These are phyloP conservation scores for Saccharomyces pastorianus DNA, from an alignment of 1,139 yeast species.

Conservation along the genomic window DNA sequence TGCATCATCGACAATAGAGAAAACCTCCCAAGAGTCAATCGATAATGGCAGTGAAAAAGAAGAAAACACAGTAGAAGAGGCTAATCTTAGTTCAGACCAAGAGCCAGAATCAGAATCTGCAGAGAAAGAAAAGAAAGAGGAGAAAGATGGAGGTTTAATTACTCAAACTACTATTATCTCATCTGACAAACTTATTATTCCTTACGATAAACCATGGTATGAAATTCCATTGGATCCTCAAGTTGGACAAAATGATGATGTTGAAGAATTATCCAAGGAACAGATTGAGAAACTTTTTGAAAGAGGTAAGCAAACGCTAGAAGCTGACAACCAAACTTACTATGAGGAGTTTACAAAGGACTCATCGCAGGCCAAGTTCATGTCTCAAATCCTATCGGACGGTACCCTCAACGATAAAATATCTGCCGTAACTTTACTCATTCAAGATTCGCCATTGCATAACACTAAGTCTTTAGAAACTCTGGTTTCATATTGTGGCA, in stretches of 20 bases:
- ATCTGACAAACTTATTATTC: slow-evolving; percentile 49
- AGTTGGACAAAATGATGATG: slow-evolving; percentile 25
- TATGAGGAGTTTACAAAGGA: slow-evolving; percentile 72
- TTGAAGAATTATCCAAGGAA: slow-evolving; percentile 41
- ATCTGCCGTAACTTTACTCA: slow-evolving; percentile 82
- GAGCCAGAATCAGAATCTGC: slow-evolving; percentile 13
- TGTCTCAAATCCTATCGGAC: slow-evolving; percentile 76
- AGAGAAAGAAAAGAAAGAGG: slow-evolving; percentile 25
- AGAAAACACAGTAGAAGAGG: slow-evolving; percentile 15
- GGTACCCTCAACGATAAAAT: slow-evolving; percentile 97
- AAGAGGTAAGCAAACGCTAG: slow-evolving; percentile 59
- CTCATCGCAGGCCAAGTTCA: slow-evolving; percentile 78
- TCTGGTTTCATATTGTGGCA: slow-evolving; percentile 68
- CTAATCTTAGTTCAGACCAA: slow-evolving; percentile 2
- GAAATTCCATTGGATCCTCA: slow-evolving; percentile 42
- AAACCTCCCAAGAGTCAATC: slow-evolving; percentile 13
- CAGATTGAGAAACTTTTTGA: slow-evolving; percentile 51
- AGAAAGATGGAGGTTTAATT: slow-evolving; percentile 36
- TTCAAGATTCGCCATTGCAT: slow-evolving; percentile 93
- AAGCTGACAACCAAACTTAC: slow-evolving; percentile 64
- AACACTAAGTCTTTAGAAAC: slow-evolving; percentile 78
- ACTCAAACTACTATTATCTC: slow-evolving; percentile 48
- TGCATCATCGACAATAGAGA: slow-evolving; percentile 10
- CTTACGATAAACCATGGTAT: slow-evolving; percentile 73
- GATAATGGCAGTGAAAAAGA: slow-evolving; percentile 22